Conservation (phyloP, 768 basidiomycete species). For the Asterophora parasitica region DNA sequence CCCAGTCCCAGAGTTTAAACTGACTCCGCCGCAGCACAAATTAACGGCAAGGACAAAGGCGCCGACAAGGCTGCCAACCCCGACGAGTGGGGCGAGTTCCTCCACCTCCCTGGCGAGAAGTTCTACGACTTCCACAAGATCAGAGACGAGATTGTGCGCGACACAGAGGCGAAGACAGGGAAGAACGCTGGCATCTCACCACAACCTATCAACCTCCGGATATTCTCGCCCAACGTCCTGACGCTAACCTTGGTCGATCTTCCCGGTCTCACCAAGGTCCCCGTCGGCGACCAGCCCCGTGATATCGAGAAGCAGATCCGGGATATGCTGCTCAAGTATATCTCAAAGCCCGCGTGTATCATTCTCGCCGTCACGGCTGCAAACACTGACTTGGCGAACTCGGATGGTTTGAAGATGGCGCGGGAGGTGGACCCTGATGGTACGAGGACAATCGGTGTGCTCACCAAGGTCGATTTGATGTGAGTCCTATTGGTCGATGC, state of each 20-base stretch:
- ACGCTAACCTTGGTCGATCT: conserved; percentile 97
- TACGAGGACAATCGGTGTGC: conserved; percentile 92
- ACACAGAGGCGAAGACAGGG: conserved; percentile 98
- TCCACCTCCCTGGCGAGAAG: conserved; percentile 94
- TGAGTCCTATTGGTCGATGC: conserved; percentile 34
- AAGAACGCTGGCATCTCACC: conserved; percentile 98
- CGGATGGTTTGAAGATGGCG: conserved; percentile 94
- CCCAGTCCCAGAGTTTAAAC: conserved; percentile 1
- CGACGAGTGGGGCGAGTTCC: conserved; percentile 99
- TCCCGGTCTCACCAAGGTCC: conserved; percentile 92
- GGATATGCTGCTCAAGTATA: conserved; percentile 95
- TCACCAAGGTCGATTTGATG: conserved; percentile 99
- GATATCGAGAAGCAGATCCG: conserved; percentile 98
- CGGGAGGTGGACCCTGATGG: conserved; percentile 98
- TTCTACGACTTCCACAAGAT: conserved; percentile 98
- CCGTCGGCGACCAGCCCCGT: conserved; percentile 92
- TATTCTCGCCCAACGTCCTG: conserved; percentile 95
- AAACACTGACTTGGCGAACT: conserved; percentile 97
- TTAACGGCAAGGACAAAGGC: conserved; percentile 45
- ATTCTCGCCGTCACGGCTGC: conserved; percentile 94
- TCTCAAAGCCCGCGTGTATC: conserved; percentile 93
- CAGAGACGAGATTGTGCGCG: conserved; percentile 90
- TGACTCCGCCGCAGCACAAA: conserved; percentile 30
- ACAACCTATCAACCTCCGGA: conserved; percentile 93
- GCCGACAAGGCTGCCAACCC: conserved; percentile 77